Evolutionary conservation across 139 green algal genomes (phyloP).

Genomic region (Diplosphaera chodatii): DNA sequence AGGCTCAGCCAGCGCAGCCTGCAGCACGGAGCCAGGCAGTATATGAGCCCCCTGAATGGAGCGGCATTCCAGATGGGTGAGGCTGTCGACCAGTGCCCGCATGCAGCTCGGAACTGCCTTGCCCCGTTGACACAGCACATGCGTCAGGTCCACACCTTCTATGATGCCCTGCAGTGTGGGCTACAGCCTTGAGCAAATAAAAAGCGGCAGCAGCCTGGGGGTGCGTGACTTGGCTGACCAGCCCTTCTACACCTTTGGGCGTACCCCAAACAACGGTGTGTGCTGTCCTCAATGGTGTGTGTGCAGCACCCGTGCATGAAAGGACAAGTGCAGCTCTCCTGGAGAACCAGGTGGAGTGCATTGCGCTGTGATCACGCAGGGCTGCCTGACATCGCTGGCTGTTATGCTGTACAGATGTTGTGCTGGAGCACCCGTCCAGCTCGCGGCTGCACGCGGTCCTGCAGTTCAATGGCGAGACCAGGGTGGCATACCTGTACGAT

Average conservation of each 20-base stretch:
- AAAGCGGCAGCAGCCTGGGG: constrained; percentile 50
- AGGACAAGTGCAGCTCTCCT: too few relatives aligned
- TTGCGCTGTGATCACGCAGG: too few relatives aligned
- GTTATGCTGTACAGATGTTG: constrained; percentile 29
- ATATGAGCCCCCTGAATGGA: constrained; percentile 53
- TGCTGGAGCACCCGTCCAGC: constrained; percentile 73
- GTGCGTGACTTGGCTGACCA: constrained; percentile 20
- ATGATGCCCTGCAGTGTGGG: constrained; percentile 50
- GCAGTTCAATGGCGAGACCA: constrained; percentile 52
- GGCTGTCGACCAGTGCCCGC: too few relatives aligned
- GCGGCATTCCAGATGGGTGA: constrained; percentile 49
- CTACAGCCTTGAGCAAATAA: constrained; percentile 63
- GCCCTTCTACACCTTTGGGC: constrained; percentile 56
- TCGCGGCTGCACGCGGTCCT: constrained; percentile 60
- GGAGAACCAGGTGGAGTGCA: too few relatives aligned
- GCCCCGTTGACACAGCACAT: too few relatives aligned
- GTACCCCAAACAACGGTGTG: constrained; percentile 34
- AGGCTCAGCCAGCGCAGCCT: background rate
- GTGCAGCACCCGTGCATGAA: too few relatives aligned
- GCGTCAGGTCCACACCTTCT: too few relatives aligned
- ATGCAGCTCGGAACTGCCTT: too few relatives aligned
- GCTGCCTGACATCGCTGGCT: too few relatives aligned
- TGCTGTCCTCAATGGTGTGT: too few relatives aligned
- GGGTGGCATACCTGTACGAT: constrained; percentile 79
- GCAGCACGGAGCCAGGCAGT: background rate